Evolutionary conservation across 371 early-diverging fungal species (phyloP).

Genomic region (Mucor sp.): DNA sequence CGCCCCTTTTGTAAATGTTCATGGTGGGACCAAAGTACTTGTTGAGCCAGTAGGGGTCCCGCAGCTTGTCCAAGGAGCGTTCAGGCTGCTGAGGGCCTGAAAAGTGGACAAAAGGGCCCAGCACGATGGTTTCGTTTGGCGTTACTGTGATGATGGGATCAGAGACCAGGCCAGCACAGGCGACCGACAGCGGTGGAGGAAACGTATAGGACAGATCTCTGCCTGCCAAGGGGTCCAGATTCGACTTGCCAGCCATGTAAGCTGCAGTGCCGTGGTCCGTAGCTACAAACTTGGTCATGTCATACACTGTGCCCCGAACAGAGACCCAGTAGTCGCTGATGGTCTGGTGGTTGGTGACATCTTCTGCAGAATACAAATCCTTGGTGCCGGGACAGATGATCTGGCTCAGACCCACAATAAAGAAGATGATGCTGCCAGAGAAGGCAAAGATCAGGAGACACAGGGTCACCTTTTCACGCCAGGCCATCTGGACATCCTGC

Average conservation of each 20-base stretch:
- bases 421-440: constrained; percentile 55
- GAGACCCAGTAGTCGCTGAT: constrained; percentile 57
- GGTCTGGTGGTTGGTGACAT: constrained; percentile 51
- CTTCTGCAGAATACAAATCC: constrained; percentile 42
- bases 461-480: constrained; percentile 89
- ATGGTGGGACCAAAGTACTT: constrained; percentile 44
- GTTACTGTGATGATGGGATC: constrained; percentile 37
- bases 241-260: constrained; percentile 47
- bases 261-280: constrained; percentile 55
- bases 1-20: constrained; percentile 37
- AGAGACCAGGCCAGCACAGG: constrained; percentile 54
- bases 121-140: constrained; percentile 42
- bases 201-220: constrained; percentile 62
- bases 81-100: constrained; percentile 34
- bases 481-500: constrained; percentile 90
- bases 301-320: constrained; percentile 80
- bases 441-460: constrained; percentile 70
- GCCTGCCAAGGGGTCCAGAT: constrained; percentile 56
- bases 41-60: constrained; percentile 45
- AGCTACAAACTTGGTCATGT: constrained; percentile 68
- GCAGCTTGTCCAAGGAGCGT: constrained; percentile 30
- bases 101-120: constrained; percentile 41
- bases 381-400: constrained; percentile 62
- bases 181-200: constrained; percentile 55
- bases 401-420: constrained; percentile 59